A percentile compares a stretch with the other conserved stretches of the same genome.
phyloP scores from a whole-genome alignment of 306 rosid genomes.

The Ammopiptanthus mongolicus region DNA sequence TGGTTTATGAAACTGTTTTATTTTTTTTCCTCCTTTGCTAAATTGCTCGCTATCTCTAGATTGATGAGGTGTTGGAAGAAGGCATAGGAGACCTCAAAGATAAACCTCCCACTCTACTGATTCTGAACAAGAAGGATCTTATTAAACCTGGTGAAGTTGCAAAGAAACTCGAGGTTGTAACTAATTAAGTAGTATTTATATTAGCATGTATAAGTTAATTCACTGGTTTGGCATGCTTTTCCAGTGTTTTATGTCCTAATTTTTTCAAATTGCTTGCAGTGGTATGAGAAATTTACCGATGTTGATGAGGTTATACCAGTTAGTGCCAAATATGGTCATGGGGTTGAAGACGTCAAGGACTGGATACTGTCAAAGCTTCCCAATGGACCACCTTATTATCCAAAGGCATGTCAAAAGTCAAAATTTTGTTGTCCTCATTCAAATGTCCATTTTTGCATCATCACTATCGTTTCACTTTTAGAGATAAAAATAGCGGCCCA shows the following conservation, averaged over 20 bases:
- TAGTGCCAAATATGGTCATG: constrained; percentile 94
- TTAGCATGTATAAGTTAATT: constrained; percentile 16
- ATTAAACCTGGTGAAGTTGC: constrained; percentile 98
- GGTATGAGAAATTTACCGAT: constrained; percentile 83
- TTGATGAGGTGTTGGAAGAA: constrained; percentile 86
- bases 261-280: constrained; percentile 47
- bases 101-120: constrained; percentile 67
- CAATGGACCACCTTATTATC: constrained; percentile 83
- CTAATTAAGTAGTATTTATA: constrained; percentile 29
- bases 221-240: background rate
- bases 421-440: background rate
- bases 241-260: constrained; percentile 7
- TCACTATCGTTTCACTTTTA: constrained; percentile 1
- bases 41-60: constrained; percentile 42
- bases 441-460: background rate
- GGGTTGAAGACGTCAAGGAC: constrained; percentile 84
- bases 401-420: constrained; percentile 58
- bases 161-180: constrained; percentile 85
- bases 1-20: constrained; percentile 17
- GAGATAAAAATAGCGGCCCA: background rate
- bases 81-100: constrained; percentile 57
- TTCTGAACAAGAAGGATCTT: constrained; percentile 88
- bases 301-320: constrained; percentile 96
- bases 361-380: constrained; percentile 96
- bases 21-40: constrained; percentile 13